These are phyloP conservation scores for Coprinellus aureogranulatus DNA, from an alignment of 768 basidiomycete species.

Conservation along the genomic window DNA sequence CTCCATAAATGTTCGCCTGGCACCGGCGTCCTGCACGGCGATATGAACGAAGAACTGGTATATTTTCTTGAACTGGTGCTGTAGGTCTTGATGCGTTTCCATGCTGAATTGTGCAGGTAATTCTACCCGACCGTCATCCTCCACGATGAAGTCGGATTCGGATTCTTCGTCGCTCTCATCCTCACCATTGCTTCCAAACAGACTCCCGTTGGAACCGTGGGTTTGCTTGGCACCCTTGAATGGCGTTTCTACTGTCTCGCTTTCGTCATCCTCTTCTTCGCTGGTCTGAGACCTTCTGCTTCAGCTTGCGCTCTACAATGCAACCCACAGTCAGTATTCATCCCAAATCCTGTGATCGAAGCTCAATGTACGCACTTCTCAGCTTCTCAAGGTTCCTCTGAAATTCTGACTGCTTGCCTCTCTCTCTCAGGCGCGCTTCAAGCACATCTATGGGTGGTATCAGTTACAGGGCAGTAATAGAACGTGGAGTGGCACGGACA, in stretches of 20 bases:
- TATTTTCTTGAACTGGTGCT: slow-evolving; percentile 81
- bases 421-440: slow-evolving; percentile 55
- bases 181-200: neutral
- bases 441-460: slow-evolving; percentile 50
- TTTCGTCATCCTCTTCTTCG: slow-evolving; percentile 22
- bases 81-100: slow-evolving; percentile 70
- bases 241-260: slow-evolving; percentile 23
- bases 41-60: slow-evolving; percentile 87
- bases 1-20: slow-evolving; percentile 57
- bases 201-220: slow-evolving; percentile 2
- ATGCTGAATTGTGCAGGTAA: slow-evolving; percentile 81
- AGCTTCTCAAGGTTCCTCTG: slow-evolving; percentile 65
- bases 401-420: slow-evolving; percentile 53
- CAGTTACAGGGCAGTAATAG: neutral
- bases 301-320: slow-evolving; percentile 13
- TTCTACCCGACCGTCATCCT: slow-evolving; percentile 53
- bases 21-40: slow-evolving; percentile 53
- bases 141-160: slow-evolving; percentile 56
- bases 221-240: slow-evolving; percentile 49
- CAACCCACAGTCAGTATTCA: too few relatives aligned
- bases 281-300: slow-evolving; percentile 11
- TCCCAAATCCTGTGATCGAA: neutral
- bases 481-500: slow-evolving; percentile 7
- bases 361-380: slow-evolving; percentile 46
- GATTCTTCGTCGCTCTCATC: neutral